Evolutionary conservation across 2,329 filamentous ascomycete genomes (phyloP).

Genomic region (Mycosphaerella arachidis): DNA sequence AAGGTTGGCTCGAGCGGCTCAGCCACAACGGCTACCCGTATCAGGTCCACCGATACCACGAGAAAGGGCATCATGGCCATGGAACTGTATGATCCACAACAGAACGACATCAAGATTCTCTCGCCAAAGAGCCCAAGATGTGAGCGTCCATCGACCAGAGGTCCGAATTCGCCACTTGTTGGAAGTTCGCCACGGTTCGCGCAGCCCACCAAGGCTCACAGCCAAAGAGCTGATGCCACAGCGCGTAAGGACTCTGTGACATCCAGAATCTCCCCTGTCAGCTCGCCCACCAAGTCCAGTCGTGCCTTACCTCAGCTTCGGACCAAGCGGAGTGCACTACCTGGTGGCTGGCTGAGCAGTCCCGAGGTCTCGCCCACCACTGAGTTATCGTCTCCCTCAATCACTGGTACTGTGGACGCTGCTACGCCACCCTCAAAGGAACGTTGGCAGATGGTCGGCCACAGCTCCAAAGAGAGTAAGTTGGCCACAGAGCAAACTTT

Average conservation of each 20-base stretch:
- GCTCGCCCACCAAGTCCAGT: conserved; percentile 19
- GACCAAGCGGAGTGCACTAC: conserved; percentile 25
- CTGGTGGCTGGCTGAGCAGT: conserved; percentile 24
- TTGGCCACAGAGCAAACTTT: conserved; percentile 3
- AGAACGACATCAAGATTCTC: conserved; percentile 1
- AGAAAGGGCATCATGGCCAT: not conserved
- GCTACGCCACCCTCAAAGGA: not conserved
- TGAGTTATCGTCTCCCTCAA: not conserved
- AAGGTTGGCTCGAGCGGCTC: not conserved
- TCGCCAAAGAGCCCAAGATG: not conserved
- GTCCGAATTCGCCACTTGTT: not conserved
- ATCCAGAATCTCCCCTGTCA: conserved; percentile 2
- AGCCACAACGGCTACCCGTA: not conserved
- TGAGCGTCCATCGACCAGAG: not conserved
- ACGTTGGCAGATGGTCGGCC: not conserved
- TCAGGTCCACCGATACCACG: not conserved
- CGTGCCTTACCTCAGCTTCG: conserved; percentile 21
- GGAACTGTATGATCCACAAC: not conserved
- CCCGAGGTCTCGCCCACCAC: not conserved
- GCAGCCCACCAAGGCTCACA: conserved; percentile 28
- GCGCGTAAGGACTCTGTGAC: conserved; percentile 21
- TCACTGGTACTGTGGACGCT: not conserved
- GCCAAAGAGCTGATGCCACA: conserved; percentile 23
- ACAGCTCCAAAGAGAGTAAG: not conserved
- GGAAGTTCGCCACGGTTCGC: conserved; percentile 26